These are phyloP conservation scores for Porodaedalea pini DNA, from an alignment of 1,284 basidiomycete species.

Conservation along the genomic window DNA sequence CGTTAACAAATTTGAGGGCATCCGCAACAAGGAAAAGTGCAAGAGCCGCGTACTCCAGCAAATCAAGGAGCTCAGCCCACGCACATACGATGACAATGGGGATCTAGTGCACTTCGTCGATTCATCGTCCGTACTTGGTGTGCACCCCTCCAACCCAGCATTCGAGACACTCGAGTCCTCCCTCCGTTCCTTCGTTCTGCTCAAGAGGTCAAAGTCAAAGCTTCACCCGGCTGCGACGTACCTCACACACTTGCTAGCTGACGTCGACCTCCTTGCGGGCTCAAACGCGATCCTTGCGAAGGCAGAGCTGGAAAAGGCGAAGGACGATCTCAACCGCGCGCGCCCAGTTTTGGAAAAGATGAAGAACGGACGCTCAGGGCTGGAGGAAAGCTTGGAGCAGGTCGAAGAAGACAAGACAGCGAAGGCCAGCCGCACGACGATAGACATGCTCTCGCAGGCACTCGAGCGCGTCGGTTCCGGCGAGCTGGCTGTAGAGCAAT, in stretches of 20 bases:
- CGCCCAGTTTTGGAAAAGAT: slow-evolving; percentile 88
- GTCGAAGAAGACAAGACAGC: slow-evolving; percentile 79
- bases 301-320: slow-evolving; percentile 75
- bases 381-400: slow-evolving; percentile 77
- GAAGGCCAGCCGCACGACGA: slow-evolving; percentile 52
- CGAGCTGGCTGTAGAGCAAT: slow-evolving; percentile 55
- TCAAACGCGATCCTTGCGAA: slow-evolving; percentile 87
- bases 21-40: slow-evolving; percentile 95
- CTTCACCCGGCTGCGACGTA: slow-evolving; percentile 95
- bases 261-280: slow-evolving; percentile 83
- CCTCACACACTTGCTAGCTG: slow-evolving; percentile 82
- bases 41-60: slow-evolving; percentile 88
- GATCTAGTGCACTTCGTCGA: slow-evolving; percentile 99
- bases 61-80: slow-evolving; percentile 88
- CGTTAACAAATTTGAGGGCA: slow-evolving; percentile 97
- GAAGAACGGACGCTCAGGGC: slow-evolving; percentile 64
- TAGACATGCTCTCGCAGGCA: slow-evolving; percentile 62
- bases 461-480: slow-evolving; percentile 79
- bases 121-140: slow-evolving; percentile 67
- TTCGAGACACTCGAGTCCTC: slow-evolving; percentile 92
- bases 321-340: slow-evolving; percentile 63
- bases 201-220: slow-evolving; percentile 94
- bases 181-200: slow-evolving; percentile 91
- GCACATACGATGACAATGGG: slow-evolving; percentile 86
- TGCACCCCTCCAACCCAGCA: slow-evolving; percentile 60